Evolutionary conservation across 129 eudicot genomes (phyloP), one percentile per base, ranked within the genome.

Genomic region (Logfia minima): DNA sequence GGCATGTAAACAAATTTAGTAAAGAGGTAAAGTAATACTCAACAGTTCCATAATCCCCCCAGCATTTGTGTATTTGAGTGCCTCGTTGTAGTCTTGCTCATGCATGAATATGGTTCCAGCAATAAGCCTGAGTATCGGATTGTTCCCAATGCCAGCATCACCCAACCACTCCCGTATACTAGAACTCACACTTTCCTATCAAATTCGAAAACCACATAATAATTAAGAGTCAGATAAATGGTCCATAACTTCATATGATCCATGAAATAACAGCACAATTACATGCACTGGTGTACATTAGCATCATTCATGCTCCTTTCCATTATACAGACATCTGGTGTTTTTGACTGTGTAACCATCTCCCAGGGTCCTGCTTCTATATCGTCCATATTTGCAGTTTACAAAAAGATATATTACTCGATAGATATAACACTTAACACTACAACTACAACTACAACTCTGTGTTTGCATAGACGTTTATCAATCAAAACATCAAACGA

Each of bases 1-100:
- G 23, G 51, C 3, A 41, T 56, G 70, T 29, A 70, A 55, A 37
- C 26, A 24, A 24, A 24, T 24, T 24, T 24, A 24, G 26, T 24
- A 24, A 24, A 24, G 26, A 76, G 73, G 64, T 6, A 23, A 76
- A 84, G 81, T 31, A 86, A 69, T 66, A 90, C 96, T 92, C 86
- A 93, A 80, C 99, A 91, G 77, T 56, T 91, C 97, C 97, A 94
- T 89, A 7, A 89, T 89, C 13, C 99, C 97, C 37, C 93, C 98
- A 81, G 85, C 88, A 81, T 87, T 78, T 48, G 98, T 93, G 84
- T 93, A 85, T 70, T 93, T 93, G 74, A 90, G 81, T 76, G 97
- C 98, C 72, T 93, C 98, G 68, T 80, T 76, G 71, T 87, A 94
- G 72, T 94, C 99, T 83, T 94, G 93, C 61, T 94, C 97, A 66